A percentile compares a stretch with the other conserved stretches of the same genome.
Conservation (phyloP, 75 land plant genomes). For the Ceratopteris richardii region DNA sequence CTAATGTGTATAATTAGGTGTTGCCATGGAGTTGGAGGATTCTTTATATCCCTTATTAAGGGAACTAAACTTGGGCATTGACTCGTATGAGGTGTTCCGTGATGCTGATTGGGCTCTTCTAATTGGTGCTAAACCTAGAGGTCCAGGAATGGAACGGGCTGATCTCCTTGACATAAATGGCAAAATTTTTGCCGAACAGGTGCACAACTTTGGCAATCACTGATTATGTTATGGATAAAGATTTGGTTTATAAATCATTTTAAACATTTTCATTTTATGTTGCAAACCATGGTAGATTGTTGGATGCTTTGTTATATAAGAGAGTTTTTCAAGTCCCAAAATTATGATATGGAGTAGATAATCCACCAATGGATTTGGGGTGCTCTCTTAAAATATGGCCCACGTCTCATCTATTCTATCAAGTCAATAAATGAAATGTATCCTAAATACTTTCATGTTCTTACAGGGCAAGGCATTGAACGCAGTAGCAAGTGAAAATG, state of each 20-base stretch:
- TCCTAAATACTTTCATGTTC: too few species aligned
- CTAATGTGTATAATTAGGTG: constrained; percentile 35
- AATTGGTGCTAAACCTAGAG: constrained; percentile 98
- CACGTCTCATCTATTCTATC: too few species aligned
- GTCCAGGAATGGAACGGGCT: constrained; percentile 97
- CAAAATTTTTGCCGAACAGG: constrained; percentile 93
- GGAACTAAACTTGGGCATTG: constrained; percentile 84
- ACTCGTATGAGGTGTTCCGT: constrained; percentile 80
- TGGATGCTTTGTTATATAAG: too few species aligned
- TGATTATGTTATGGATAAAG: too few species aligned
- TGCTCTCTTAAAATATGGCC: too few species aligned
- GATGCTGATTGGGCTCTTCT: constrained; percentile 97
- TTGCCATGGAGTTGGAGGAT: constrained; percentile 98
- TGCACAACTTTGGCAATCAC: constrained; percentile 11
- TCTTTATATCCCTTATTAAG: constrained; percentile 90
- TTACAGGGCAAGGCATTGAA: constrained; percentile 85
- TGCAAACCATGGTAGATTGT: too few species aligned
- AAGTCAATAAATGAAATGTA: too few species aligned
- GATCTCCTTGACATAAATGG: constrained; percentile 89
- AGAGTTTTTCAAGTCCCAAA: too few species aligned
- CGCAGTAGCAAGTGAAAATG: constrained; percentile 81
- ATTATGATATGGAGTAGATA: too few species aligned
- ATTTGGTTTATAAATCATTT: too few species aligned
- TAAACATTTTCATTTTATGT: too few species aligned
- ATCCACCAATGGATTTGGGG: too few species aligned